Evolutionary conservation across 2,329 filamentous ascomycete species (phyloP), one percentile per base, ranked within the genome.

Genomic region (Phialocephala subalpina): DNA sequence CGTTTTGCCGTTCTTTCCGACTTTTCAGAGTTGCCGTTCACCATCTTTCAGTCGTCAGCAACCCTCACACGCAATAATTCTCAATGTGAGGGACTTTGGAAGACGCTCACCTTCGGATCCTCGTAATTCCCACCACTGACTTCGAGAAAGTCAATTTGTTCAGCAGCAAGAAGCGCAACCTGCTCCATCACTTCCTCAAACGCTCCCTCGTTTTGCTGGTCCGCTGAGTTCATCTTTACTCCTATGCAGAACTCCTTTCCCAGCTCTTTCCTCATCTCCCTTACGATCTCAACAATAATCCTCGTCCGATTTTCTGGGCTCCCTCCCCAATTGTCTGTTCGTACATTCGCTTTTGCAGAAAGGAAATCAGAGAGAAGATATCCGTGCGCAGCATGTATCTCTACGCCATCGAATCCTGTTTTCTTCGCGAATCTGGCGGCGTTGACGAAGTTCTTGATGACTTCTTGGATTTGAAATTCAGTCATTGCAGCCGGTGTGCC

Each of bases 291-390:
- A 2, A 93, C 77, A 0, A 86, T 82, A 20, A 96, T 78, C 0
- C 91, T 86, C 0, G 83, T 86, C 57, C 92, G 86, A 78, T 94
- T 94, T 78, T 90, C 87, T 67, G 90, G 89, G 60, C 81, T 86
- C 2, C 90, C 89, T n/a, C 90, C 90, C 72, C 91, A 92, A 64
- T 83, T 74, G 72, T 92, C 90, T 0, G 82, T 91, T 25, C 92
- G 85, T 63, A 85, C 80, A 79, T 95, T 96, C 18, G 83, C 82
- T 0, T 84, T 82, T 0, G 91, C 90, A 0, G 87, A 89, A 8
- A 94, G 70, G 81, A 95, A 95, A 9, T 83, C 80, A 69, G 88
- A 86, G 0, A 95, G 80, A 0, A 95, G 83, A 75, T 94, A 95
- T 1, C 92, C 92, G 73, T 95, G 92, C 49, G 83, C 84, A 3